Conservation (phyloP, 352 stramenopile species). For the Elongisporangium senticosum region DNA sequence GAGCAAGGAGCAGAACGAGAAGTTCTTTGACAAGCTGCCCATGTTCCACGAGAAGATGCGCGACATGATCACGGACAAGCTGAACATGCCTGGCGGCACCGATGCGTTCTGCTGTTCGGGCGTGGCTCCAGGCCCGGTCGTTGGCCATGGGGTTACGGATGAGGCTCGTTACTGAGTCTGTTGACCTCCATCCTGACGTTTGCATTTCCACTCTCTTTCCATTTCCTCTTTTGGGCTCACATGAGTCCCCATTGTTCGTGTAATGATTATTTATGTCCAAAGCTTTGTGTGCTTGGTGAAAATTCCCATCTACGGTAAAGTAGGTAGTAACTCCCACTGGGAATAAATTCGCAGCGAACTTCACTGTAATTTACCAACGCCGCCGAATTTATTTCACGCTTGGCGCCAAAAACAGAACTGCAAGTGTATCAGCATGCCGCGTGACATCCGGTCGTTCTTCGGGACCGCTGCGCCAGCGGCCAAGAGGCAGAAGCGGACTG, state of each 20-base stretch:
- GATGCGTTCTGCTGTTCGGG: not conserved
- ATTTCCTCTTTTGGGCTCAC: not conserved
- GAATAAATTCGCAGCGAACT: too few relatives aligned
- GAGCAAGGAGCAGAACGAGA: slow-evolving; percentile 48
- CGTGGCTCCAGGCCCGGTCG: not conserved
- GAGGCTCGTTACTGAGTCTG: not conserved
- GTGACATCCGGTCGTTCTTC: slow-evolving; percentile 68
- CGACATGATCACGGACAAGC: slow-evolving; percentile 43
- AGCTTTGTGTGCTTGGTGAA: not conserved
- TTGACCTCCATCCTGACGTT: not conserved
- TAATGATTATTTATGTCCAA: not conserved
- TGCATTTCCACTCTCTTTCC: not conserved
- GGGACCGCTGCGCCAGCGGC: slow-evolving; percentile 14
- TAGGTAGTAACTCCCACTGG: too few relatives aligned
- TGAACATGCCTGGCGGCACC: slow-evolving; percentile 10
- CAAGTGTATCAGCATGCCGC: slow-evolving; percentile 5
- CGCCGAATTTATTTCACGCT: not conserved
- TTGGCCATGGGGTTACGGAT: not conserved
- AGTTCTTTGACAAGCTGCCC: slow-evolving; percentile 57
- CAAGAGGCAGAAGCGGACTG: slow-evolving; percentile 14
- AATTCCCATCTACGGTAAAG: too few relatives aligned
- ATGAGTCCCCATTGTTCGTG: not conserved
- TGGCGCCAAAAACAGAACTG: slow-evolving; percentile 6
- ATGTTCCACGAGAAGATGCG: slow-evolving; percentile 61
- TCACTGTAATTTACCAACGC: slow-evolving; percentile 1